A percentile compares a stretch with the other conserved stretches of the same genome.
These are phyloP conservation scores for Xylariaceae sp. DNA, from an alignment of 2,329 filamentous ascomycete genomes.

Conservation along the genomic window DNA sequence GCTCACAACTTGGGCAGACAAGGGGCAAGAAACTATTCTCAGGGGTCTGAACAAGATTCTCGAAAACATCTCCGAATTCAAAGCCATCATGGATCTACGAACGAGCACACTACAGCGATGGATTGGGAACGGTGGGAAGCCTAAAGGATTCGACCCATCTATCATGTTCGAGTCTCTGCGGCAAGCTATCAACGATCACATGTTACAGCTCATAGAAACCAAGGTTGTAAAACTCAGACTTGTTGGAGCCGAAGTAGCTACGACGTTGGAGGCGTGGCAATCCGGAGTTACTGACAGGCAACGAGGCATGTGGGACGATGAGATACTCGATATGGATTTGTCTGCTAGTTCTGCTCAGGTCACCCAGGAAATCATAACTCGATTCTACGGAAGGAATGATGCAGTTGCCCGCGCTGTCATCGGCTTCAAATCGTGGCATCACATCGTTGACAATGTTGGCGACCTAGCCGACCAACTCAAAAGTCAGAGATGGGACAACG, in stretches of 20 bases:
- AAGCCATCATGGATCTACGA: conserved; percentile 62
- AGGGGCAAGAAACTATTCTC: conserved; percentile 54
- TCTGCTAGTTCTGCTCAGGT: conserved; percentile 61
- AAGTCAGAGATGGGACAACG: conserved; percentile 69
- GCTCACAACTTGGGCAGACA: conserved; percentile 58
- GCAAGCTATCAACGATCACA: conserved; percentile 60
- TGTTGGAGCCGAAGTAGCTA: conserved; percentile 59
- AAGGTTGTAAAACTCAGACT: conserved; percentile 60
- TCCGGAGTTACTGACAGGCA: conserved; percentile 45
- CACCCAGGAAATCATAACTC: conserved; percentile 61
- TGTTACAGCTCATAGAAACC: conserved; percentile 56
- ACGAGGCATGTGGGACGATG: conserved; percentile 61
- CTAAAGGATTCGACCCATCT: conserved; percentile 60
- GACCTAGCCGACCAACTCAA: conserved; percentile 59
- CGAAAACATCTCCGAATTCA: conserved; percentile 57
- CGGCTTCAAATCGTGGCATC: conserved; percentile 66
- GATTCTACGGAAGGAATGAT: conserved; percentile 66
- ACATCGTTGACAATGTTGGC: conserved; percentile 63
- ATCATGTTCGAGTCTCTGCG: conserved; percentile 65
- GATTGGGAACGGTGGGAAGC: conserved; percentile 62
- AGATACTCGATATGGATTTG: conserved; percentile 60
- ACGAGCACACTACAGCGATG: conserved; percentile 67
- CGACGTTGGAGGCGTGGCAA: conserved; percentile 56
- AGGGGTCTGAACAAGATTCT: conserved; percentile 58
- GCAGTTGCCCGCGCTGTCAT: conserved; percentile 56